Base-by-base conservation (phyloP, 345 rosid genomes). In the Balakata baccata region DNA sequence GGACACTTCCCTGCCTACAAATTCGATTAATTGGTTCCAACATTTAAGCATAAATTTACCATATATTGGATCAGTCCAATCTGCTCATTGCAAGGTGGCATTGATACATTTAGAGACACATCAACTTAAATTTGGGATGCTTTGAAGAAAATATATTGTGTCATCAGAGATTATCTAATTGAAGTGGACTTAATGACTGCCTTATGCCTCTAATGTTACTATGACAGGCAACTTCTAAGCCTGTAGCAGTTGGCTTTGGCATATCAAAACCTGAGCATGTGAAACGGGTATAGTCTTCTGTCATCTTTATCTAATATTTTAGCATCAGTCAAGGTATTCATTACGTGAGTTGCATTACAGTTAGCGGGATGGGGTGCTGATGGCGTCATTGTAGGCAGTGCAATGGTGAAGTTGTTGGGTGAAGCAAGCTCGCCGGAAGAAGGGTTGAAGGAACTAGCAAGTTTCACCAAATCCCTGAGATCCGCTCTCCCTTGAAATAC, bases 311-410 rank as follows among this genome's bases (percentile, higher is more conserved):
- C 7, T 54, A 54, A 3, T 7, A 22, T 58, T 39, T 37, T 8
- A 20, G 66, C n/a, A 18, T 70, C 53, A 16, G 14, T 16, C 4
- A 17, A 13, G 20, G 25, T 59, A 39, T 34, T 37, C n/a, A 7
- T 61, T 37, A 11, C 53, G 12, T 39, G 43, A 61, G 47, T 58
- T 22, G 13, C 4, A 4, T 67, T 22, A 34, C 86, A 92, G 97
- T 75, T 89, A 0, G 92, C 88, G 3, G 91, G 82, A 74, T 90
- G 92, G 97, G 98, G 99, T 72, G 91, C 97, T 0, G 95, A 91
- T n/a, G 88, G 96, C 10, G 88, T 90, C 71, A 95, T 93, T 51
- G 90, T 95, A 56, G 96, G 97, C 4, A 93, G 97, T 56, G 93
- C 99, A 0, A 89, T 89, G 82, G 96, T 90, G 77, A 90, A 89